Conservation (phyloP, 805 yeast species). For the Candida piceae region DNA sequence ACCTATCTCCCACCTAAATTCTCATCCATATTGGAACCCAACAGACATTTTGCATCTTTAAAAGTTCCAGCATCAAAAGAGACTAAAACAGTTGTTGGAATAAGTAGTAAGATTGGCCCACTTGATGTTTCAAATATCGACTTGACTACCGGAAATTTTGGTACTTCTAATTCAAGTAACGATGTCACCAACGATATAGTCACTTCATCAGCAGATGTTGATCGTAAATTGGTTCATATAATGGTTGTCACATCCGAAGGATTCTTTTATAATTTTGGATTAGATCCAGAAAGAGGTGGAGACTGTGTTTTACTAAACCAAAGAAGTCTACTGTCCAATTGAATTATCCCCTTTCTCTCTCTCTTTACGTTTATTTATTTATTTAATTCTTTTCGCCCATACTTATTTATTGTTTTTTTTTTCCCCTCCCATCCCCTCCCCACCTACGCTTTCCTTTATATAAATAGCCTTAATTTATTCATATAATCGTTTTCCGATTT, state of each 20-base stretch:
- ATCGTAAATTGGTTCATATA: constrained; percentile 42
- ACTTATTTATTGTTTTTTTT: too few relatives aligned
- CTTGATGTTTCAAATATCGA: neutral
- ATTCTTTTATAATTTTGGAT: constrained; percentile 72
- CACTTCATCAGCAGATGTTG: constrained; percentile 14
- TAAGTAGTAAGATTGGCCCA: constrained; percentile 31
- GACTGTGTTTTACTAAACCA: constrained; percentile 83
- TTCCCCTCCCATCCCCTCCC: too few relatives aligned
- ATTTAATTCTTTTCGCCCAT: too few relatives aligned
- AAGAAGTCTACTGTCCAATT: constrained; percentile 13
- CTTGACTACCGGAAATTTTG: neutral
- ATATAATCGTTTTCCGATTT: too few relatives aligned
- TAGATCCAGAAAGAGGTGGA: constrained; percentile 89
- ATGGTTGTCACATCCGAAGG: constrained; percentile 88
- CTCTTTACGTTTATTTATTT: too few relatives aligned
- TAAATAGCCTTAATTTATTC: too few relatives aligned
- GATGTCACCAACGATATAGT: neutral
- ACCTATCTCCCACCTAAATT: constrained; percentile 82
- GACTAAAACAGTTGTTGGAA: constrained; percentile 44
- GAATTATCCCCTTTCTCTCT: too few relatives aligned
- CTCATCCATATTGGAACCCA: constrained; percentile 83
- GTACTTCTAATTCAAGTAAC: neutral
- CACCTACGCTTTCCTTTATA: too few relatives aligned
- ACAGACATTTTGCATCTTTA: constrained; percentile 85
- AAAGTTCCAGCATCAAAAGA: constrained; percentile 41